Evolutionary conservation across 805 yeast species (phyloP), one percentile per base, ranked within the genome.

Genomic region (Spathaspora hagerdaliae): DNA sequence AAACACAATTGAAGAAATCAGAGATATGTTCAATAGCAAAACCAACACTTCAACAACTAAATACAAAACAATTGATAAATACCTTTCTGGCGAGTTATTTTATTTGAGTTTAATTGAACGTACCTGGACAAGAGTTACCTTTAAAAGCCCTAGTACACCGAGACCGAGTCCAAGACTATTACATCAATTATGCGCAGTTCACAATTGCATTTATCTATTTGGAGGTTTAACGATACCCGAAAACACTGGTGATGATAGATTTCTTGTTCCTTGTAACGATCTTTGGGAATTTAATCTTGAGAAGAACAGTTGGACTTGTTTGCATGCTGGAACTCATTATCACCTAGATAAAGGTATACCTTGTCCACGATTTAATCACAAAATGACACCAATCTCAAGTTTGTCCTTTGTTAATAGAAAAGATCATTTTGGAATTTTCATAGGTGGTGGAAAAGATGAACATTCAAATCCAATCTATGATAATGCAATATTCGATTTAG

Each of bases 251-350:
- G 44, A 42, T 12, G 36, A 13, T 9, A 6, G 68, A 40, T 50
- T 75, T 12, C 56, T 71, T 31, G 58, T 58, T 6, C 79, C 87
- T 0, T 59, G 75, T 6, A 82, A 82, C 53, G 94, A 87, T 53
- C 61, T 84, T 26, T 87, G 94, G 92, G 75, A 75, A 53, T 79
- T 83, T 52, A 77, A 82, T 57, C 59, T 82, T 36, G 72, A 69
- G 34, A 64, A 75, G 3, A 70, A 67, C 42, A 59, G 60, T 9
- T 86, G 94, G 92, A 56, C 57, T 1, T 70, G 79, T 40, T 56
- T 83, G 2, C 72, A 71, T 40, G 72, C 70, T 48, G 62, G 62
- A 6, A 9, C 46, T 10, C 58, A 53, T 26, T 55, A 49, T 48
- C 57, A 55, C 14, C 33, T 40, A 3, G 56, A 58, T 43, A 44